A percentile compares a stretch with the other conserved stretches of the same genome.
Conservation (phyloP, 2,329 filamentous ascomycete species). For the Torrubiella hemipterigena region DNA sequence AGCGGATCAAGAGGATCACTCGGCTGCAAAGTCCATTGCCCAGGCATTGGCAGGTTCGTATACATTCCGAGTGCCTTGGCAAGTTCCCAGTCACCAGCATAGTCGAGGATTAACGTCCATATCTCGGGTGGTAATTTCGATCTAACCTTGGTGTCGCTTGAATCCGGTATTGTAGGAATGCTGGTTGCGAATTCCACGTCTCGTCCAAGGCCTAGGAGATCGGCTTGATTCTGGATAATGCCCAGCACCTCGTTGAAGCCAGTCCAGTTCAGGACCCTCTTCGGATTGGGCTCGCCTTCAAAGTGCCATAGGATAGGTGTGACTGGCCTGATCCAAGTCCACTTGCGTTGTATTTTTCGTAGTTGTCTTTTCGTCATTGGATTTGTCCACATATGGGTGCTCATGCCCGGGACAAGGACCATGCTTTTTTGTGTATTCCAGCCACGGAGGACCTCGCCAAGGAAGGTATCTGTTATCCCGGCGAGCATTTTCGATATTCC, state of each 20-base stretch:
- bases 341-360: slow-evolving; percentile 69
- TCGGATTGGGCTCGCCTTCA: slow-evolving; percentile 36
- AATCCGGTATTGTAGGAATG: slow-evolving; percentile 20
- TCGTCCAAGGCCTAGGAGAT: slow-evolving; percentile 61
- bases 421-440: slow-evolving; percentile 85
- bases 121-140: slow-evolving; percentile 66
- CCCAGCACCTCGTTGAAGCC: slow-evolving; percentile 60
- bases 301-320: slow-evolving; percentile 76
- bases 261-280: slow-evolving; percentile 47
- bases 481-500: slow-evolving; percentile 79
- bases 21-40: slow-evolving; percentile 53
- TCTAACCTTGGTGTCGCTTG: slow-evolving; percentile 19
- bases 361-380: slow-evolving; percentile 81
- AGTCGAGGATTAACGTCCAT: slow-evolving; percentile 80
- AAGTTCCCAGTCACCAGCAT: slow-evolving; percentile 81
- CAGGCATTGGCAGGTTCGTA: slow-evolving; percentile 61
- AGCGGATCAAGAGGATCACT: slow-evolving; percentile 50
- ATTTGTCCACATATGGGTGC: slow-evolving; percentile 78
- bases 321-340: slow-evolving; percentile 77
- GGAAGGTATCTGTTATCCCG: slow-evolving; percentile 68
- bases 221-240: slow-evolving; percentile 65
- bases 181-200: slow-evolving; percentile 48
- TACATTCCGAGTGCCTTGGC: slow-evolving; percentile 71
- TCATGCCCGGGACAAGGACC: slow-evolving; percentile 80
- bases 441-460: slow-evolving; percentile 69